Evolutionary conservation across 208 protist species (phyloP).

Genomic region (Novymonas esmeraldas): DNA sequence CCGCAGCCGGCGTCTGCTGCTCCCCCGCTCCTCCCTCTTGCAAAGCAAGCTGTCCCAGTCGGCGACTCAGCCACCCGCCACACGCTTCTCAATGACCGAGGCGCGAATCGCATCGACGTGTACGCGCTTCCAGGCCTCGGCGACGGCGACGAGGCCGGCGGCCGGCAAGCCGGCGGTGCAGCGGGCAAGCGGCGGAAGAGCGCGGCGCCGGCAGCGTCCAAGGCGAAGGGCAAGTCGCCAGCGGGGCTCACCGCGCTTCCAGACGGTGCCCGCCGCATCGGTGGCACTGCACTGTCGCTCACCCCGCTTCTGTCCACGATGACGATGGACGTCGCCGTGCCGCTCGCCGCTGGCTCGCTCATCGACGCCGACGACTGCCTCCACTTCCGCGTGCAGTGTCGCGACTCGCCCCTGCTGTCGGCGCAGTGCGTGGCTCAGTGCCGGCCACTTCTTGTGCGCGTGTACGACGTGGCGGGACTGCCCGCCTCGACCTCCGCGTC

Average conservation of each 20-base stretch:
- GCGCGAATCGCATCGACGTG: conserved; percentile 30
- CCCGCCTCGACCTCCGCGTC: background rate
- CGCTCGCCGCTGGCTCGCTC: conserved; percentile 8
- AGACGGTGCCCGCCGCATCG: conserved; percentile 20
- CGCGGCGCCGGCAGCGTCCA: background rate
- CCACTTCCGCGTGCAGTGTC: conserved; percentile 27
- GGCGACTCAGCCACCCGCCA: conserved; percentile 8
- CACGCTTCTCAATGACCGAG: conserved; percentile 16
- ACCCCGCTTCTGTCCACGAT: conserved; percentile 22
- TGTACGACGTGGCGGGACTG: conserved; percentile 20
- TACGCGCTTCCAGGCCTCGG: conserved; percentile 6
- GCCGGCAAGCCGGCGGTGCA: background rate
- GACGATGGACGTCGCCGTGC: conserved; percentile 14
- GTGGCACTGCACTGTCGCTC: conserved; percentile 14
- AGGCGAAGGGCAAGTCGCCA: conserved; percentile 16
- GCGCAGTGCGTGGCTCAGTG: conserved; percentile 19
- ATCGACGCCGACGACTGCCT: background rate
- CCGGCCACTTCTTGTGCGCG: conserved; percentile 29
- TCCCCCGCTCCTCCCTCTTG: conserved; percentile 20
- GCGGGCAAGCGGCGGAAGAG: conserved; percentile 8
- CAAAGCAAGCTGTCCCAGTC: conserved; percentile 12
- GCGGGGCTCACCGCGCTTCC: conserved; percentile 8
- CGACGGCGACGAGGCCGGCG: conserved; percentile 2
- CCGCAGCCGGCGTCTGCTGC: conserved; percentile 1
- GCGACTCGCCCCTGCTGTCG: conserved; percentile 18